Percentiles rank a stretch among this genome's conserved stretches.
These are phyloP conservation scores for Alternaria novae-zelandiae DNA, from an alignment of 2,329 filamentous ascomycete genomes.

Conservation along the genomic window DNA sequence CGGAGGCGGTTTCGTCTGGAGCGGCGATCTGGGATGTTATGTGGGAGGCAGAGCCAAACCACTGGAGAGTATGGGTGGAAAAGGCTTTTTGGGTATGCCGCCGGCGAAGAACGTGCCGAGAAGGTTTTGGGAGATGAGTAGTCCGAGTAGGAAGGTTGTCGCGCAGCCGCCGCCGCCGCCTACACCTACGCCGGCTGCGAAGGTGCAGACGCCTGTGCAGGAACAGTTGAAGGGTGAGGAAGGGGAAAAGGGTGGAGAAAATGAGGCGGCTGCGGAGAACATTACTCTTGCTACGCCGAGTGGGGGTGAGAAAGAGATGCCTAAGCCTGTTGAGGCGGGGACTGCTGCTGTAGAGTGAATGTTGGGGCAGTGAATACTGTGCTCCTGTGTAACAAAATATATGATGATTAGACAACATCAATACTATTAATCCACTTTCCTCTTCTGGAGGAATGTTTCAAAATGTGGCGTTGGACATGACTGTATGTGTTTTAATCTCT, in stretches of 20 bases:
- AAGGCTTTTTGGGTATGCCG: constrained; percentile 55
- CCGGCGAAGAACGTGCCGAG: constrained; percentile 79
- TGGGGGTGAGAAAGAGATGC: background rate
- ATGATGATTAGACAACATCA: background rate
- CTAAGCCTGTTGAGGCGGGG: background rate
- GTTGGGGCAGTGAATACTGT: background rate
- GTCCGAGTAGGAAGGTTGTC: constrained; percentile 15
- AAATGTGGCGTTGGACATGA: background rate
- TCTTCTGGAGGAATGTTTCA: background rate
- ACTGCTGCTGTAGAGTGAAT: background rate
- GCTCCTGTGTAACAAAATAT: background rate
- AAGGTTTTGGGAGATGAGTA: constrained; percentile 63
- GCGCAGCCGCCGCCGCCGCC: background rate
- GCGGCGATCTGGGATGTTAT: constrained; percentile 80
- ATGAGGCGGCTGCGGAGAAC: too few relatives aligned
- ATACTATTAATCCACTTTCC: background rate
- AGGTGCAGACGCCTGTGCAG: background rate
- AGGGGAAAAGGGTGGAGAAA: too few relatives aligned
- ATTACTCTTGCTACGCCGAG: background rate
- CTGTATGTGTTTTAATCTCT: background rate
- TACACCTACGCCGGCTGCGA: background rate
- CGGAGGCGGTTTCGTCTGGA: constrained; percentile 81
- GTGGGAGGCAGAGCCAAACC: constrained; percentile 65
- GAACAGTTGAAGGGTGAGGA: background rate
- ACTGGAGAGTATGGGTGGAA: constrained; percentile 36